Percentiles rank a stretch among this genome's conserved stretches.
These are phyloP conservation scores for Selenicereus undatus DNA, from an alignment of 148 eudicot genomes.

Conservation along the genomic window DNA sequence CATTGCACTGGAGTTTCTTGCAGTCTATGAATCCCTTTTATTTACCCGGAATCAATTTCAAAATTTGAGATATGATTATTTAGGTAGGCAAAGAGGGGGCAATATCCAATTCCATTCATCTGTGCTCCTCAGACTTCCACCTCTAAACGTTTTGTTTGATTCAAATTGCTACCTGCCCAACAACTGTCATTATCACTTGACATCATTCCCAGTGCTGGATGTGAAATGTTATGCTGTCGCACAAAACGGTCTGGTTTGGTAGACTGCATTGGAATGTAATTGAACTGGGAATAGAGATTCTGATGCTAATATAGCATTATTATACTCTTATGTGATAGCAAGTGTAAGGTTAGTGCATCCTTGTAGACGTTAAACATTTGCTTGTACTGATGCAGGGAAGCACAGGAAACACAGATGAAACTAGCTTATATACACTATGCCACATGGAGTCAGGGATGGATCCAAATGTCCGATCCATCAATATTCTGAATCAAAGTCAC, in stretches of 20 bases:
- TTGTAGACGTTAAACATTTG: neutral
- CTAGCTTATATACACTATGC: neutral
- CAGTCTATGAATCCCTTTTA: neutral
- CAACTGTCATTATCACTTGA: neutral
- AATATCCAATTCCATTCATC: neutral
- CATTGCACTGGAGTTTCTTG: neutral
- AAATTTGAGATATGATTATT: neutral
- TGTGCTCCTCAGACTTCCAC: neutral
- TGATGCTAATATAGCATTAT: neutral
- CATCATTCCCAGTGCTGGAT: neutral
- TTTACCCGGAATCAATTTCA: neutral
- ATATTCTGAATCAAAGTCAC: neutral
- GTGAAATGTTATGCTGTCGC: neutral
- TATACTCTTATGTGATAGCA: neutral
- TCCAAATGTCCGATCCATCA: neutral
- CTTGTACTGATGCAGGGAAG: neutral
- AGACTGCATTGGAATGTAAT: neutral
- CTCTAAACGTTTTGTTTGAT: constrained; percentile 5
- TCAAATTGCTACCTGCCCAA: neutral
- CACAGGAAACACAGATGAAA: neutral
- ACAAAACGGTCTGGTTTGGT: neutral
- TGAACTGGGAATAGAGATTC: neutral
- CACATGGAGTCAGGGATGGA: neutral
- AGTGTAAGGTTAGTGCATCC: neutral
- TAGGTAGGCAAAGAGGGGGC: neutral